Base-by-base conservation (phyloP, 2,329 filamentous ascomycete species). In the Trichophyton equinum region DNA sequence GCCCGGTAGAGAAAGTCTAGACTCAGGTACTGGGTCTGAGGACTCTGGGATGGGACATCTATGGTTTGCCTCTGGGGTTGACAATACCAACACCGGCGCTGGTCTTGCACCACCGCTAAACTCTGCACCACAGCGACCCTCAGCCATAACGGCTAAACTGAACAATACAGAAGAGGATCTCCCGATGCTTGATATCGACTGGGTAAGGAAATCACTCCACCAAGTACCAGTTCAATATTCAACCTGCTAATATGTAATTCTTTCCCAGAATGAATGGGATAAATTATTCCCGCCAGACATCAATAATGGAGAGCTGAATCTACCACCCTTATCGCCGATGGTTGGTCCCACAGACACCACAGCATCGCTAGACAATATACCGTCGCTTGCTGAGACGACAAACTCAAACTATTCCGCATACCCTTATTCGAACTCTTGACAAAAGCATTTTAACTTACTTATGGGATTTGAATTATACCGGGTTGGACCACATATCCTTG, bases 151-250 rank as follows among this genome's bases (percentile, higher is more conserved):
- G 25, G 57, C 57, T 15, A 51, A 51, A 51, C 33, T 59, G 22
- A 42, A 40, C 27, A 59, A 59, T 13, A 27, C 36, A 8, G 60
- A 55, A 63, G 65, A 68, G 60, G 62, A 69, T 65, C 60, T 72
- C 27, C 64, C 73, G 62, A 74, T 77, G 70, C 68, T 83, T 46
- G 81, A 82, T 61, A 82, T 87, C 64, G 84, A 88, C 65, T 87
- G 84, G 85, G 84, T 86, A 72, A 74, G 82, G 77, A 13, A 22
- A n/a, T 22, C 36, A 44, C 22, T 42, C 22, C 13, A 9, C 36
- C 13, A 53, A 46, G 15, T 20, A 7, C 15, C 5, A 18, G n/a
- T 46, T 25, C 25, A 22, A 47, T 7, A 4, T 25, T 22, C 2
- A 2, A 13, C 9, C 20, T 11, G 44, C 44, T 47, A 47, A 47